Evolutionary conservation across 225 moss, liverwort and hornwort genomes (phyloP).

Genomic region (Pleurozium schreberi): DNA sequence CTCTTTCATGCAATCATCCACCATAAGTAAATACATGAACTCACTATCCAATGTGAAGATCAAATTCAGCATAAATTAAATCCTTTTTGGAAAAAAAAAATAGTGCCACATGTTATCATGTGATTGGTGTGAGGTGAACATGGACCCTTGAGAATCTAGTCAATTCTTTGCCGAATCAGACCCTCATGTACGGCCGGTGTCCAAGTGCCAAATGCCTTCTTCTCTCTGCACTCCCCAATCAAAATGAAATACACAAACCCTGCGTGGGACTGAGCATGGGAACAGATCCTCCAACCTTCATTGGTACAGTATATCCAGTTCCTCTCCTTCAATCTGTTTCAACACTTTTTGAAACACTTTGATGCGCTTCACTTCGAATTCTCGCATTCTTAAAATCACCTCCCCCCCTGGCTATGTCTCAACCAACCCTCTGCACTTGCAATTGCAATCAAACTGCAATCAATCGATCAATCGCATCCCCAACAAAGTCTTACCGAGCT

Average conservation of each 20-base stretch:
- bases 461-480: background rate
- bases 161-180: background rate
- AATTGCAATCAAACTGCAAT: background rate
- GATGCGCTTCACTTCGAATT: background rate
- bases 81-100: background rate
- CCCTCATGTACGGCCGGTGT: rapidly evolving
- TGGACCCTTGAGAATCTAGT: rapidly evolving
- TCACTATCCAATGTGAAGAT: rapidly evolving
- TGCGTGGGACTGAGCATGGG: too few species aligned
- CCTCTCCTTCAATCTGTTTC: too few species aligned
- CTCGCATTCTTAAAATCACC: background rate
- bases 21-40: too few species aligned
- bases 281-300: too few species aligned
- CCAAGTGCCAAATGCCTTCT: background rate
- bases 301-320: too few species aligned
- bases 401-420: background rate
- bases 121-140: background rate
- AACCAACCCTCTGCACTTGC: background rate
- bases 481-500: background rate
- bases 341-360: too few species aligned
- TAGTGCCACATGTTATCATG: background rate
- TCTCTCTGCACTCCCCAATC: background rate
- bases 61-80: background rate
- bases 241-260: background rate
- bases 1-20: too few species aligned